Conservation (phyloP, 805 yeast species). For the Kodamaea hsintzibuensis region DNA sequence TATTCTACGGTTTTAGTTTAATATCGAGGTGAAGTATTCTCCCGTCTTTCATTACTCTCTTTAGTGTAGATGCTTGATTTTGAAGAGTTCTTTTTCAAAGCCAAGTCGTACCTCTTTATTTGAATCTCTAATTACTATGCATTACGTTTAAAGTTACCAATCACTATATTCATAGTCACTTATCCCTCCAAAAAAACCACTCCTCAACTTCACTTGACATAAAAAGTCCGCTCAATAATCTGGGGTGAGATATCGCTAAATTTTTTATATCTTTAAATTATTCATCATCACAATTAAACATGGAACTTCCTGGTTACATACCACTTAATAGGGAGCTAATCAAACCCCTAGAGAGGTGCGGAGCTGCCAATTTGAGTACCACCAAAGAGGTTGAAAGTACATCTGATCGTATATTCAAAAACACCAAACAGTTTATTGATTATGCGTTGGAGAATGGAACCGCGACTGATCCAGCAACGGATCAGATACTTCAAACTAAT, state of each 20-base stretch:
- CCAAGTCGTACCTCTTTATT: too few species aligned
- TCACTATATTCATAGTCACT: too few species aligned
- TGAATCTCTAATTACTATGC: too few species aligned
- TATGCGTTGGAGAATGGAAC: conserved; percentile 6
- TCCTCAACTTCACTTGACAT: too few species aligned
- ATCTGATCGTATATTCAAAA: conserved; percentile 8
- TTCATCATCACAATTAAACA: background rate
- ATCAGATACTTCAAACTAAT: conserved; percentile 1
- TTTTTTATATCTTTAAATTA: background rate
- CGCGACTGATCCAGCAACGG: background rate
- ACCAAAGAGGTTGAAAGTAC: conserved; percentile 5
- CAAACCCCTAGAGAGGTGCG: conserved; percentile 2
- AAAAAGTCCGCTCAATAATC: background rate
- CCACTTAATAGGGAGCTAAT: conserved; percentile 10
- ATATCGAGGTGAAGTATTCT: too few species aligned
- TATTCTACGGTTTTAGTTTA: too few species aligned
- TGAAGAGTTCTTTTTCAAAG: too few species aligned
- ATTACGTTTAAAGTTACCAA: too few species aligned
- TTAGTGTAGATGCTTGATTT: too few species aligned
- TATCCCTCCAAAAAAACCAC: too few species aligned
- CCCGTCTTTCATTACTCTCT: too few species aligned
- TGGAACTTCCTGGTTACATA: conserved; percentile 9
- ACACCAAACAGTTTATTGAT: background rate
- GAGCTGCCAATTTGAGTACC: background rate
- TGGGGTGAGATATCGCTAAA: background rate